Base-by-base conservation (phyloP, 805 yeast genomes). In the Torulaspora delbrueckii region DNA sequence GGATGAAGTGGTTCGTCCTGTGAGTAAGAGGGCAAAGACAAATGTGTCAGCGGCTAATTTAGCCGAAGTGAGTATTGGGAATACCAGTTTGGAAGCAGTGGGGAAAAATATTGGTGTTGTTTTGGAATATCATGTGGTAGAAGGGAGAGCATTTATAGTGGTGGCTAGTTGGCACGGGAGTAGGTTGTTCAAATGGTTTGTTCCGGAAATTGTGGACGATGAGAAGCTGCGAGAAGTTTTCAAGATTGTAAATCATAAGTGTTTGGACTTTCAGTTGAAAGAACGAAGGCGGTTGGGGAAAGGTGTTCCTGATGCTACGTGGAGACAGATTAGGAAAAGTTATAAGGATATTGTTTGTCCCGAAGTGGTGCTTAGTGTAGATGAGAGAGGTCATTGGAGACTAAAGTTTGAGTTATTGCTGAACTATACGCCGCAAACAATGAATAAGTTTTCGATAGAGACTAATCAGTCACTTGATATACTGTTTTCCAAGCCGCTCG, bases 391-490 rank as follows among this genome's bases (percentile, higher is more conserved):
- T 8, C 39, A 39, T 16, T 51, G 56, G 55, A n/a, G 34, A 14
- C 26, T 53, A 16, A 22, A 40, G 13, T 38, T 53, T 9, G 37
- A 25, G 23, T 24, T 53, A 24, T 30, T 31, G 18, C 30, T 53
- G 25, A 35, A 13, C n/a, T 51, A 43, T 26, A n/a, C 36, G 8
- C 48, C 48, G 5, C 47, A 59, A 39, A 23, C 49, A 16, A 46
- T 52, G 39, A 63, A 63, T 44, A 55, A 55, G 38, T 63, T 62
- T 40, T 46, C 58, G 3, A 24, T 26, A 10, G 62, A 59, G n/a
- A 54, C 63, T 3, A 54, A 47, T 23, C 31, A 24, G 8, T 48
- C 57, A 10, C 43, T 63, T 16, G 65, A 62, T 43, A 22, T 37
- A 12, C 37, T 59, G 25, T 59, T 50, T 39, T 54, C 62, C 5